Percentiles rank a stretch among this genome's conserved stretches.
phyloP scores from a whole-genome alignment of 495 filamentous ascomycete genomes.

The Hyphodiscus hymeniophilus region DNA sequence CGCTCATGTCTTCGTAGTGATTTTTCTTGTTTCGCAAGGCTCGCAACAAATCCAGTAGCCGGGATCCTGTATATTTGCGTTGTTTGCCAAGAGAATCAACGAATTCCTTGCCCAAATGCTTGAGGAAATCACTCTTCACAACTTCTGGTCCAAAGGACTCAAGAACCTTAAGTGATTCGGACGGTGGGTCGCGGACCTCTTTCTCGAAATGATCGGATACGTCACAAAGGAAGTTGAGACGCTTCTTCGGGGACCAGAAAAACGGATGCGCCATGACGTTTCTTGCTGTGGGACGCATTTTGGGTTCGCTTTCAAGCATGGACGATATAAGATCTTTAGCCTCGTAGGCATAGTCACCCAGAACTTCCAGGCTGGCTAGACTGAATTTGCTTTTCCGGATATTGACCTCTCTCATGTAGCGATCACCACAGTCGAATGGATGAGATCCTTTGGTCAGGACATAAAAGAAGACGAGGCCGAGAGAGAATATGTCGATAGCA shows the following conservation, averaged over 20 bases:
- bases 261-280: slow-evolving; percentile 87
- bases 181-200: slow-evolving; percentile 74
- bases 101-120: slow-evolving; percentile 66
- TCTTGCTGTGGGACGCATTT: slow-evolving; percentile 58
- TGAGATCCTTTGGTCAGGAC: slow-evolving; percentile 86
- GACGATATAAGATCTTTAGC: slow-evolving; percentile 74
- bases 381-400: slow-evolving; percentile 81
- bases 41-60: slow-evolving; percentile 77
- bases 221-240: slow-evolving; percentile 83
- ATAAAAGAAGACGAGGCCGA: slow-evolving; percentile 95
- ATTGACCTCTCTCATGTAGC: slow-evolving; percentile 92
- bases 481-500: slow-evolving; percentile 92
- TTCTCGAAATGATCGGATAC: slow-evolving; percentile 93
- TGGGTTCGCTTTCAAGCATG: slow-evolving; percentile 74
- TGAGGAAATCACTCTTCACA: slow-evolving; percentile 69
- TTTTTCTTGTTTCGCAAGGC: slow-evolving; percentile 93
- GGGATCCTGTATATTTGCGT: slow-evolving; percentile 81
- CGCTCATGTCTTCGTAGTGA: slow-evolving; percentile 87
- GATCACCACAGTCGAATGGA: slow-evolving; percentile 87
- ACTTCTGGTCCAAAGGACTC: slow-evolving; percentile 47
- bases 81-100: slow-evolving; percentile 86
- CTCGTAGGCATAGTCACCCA: slow-evolving; percentile 78
- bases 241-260: slow-evolving; percentile 86
- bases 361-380: slow-evolving; percentile 57
- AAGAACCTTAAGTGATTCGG: slow-evolving; percentile 52